Conservation (phyloP, 371 early-diverging fungal genomes). For the Mucor saturninus region DNA sequence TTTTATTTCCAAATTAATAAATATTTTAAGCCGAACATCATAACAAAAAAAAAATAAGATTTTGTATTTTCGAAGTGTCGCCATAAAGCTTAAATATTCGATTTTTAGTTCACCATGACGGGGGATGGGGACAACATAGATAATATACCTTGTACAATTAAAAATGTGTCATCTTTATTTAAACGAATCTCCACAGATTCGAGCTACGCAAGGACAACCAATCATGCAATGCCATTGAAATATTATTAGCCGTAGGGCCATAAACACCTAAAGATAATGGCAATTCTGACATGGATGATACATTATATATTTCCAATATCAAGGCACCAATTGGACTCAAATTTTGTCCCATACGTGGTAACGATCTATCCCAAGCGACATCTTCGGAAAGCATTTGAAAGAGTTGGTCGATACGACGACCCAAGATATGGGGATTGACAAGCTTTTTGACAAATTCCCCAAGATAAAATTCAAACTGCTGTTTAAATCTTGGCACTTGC, state of each 20-base stretch:
- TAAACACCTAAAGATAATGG: neutral
- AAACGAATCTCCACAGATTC: neutral
- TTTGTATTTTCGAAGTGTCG: too few relatives aligned
- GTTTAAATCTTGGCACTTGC: conserved; percentile 23
- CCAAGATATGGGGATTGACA: conserved; percentile 9
- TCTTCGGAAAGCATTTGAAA: conserved; percentile 23
- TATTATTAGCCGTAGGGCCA: conserved; percentile 1
- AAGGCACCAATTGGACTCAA: neutral
- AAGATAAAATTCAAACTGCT: conserved; percentile 10
- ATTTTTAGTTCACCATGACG: too few relatives aligned
- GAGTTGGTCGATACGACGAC: conserved; percentile 25
- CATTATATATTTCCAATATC: too few relatives aligned
- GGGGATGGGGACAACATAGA: too few relatives aligned
- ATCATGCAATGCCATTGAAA: conserved; percentile 6
- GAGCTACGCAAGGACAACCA: conserved; percentile 16
- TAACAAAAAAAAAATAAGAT: too few relatives aligned
- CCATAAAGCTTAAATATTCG: too few relatives aligned
- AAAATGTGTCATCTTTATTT: too few relatives aligned
- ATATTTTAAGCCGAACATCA: neutral
- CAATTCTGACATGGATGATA: too few relatives aligned
- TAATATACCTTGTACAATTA: too few relatives aligned
- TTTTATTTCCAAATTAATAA: conserved; percentile 1
- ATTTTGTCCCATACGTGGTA: conserved; percentile 16
- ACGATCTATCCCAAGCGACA: conserved; percentile 32
- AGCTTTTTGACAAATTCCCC: conserved; percentile 7